phyloP scores from a whole-genome alignment of 495 filamentous ascomycete genomes.

The Astrocystis sublimbata region DNA sequence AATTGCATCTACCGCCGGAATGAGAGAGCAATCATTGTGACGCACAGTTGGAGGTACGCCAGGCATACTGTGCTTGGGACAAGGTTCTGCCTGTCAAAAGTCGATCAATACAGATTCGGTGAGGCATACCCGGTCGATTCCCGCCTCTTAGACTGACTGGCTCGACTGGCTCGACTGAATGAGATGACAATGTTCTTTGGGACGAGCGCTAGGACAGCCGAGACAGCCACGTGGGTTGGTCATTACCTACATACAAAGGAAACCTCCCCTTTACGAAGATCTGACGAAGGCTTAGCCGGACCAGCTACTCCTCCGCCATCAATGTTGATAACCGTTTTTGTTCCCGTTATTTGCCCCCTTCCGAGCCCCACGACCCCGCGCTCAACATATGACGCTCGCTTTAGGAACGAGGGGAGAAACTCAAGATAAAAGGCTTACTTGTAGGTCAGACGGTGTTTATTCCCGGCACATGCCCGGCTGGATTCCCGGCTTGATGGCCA shows the following conservation, averaged over 20 bases:
- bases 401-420: not conserved
- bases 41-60: not conserved
- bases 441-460: not conserved
- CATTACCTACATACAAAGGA: too few relatives aligned
- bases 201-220: too few relatives aligned
- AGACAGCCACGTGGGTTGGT: too few relatives aligned
- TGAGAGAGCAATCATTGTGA: not conserved
- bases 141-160: too few relatives aligned
- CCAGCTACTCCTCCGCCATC: not conserved
- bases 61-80: not conserved
- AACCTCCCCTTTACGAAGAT: too few relatives aligned
- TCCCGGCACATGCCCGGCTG: not conserved
- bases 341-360: not conserved
- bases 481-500: too few relatives aligned
- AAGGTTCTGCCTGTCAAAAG: too few relatives aligned
- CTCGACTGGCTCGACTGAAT: too few relatives aligned
- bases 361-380: too few relatives aligned
- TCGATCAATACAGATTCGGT: not conserved
- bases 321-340: not conserved
- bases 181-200: too few relatives aligned
- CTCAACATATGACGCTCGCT: not conserved
- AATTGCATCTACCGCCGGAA: not conserved
- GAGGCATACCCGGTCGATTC: not conserved
- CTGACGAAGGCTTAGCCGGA: too few relatives aligned
- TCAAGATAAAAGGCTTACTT: too few relatives aligned